Conservation (phyloP, 73 alveolate genomes). For the Durusdinium trenchii region DNA sequence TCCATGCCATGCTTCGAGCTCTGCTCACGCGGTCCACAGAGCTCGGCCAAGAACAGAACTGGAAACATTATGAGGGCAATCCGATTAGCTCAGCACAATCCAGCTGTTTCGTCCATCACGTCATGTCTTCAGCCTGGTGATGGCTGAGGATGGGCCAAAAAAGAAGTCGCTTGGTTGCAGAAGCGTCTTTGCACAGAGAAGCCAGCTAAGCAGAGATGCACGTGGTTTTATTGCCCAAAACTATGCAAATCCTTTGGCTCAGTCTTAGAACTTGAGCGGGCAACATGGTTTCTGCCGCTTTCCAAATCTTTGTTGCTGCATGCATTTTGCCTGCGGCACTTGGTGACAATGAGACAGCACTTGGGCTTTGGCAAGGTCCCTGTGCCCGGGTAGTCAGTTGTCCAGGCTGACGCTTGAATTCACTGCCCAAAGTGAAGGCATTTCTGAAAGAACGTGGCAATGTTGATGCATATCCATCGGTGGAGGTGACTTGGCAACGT, state of each 20-base stretch:
- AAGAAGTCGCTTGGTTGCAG: conserved; percentile 4
- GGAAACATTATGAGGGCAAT: too few species aligned
- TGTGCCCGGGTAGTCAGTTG: conserved; percentile 78
- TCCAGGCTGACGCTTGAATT: conserved; percentile 91
- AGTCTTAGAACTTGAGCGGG: not conserved
- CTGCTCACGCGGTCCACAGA: too few species aligned
- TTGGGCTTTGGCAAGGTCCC: conserved; percentile 67
- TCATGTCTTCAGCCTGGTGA: too few species aligned
- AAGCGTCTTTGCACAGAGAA: too few species aligned
- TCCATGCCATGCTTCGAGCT: too few species aligned
- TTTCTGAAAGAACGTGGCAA: conserved; percentile 71
- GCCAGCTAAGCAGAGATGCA: too few species aligned
- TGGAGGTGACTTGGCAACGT: conserved; percentile 60
- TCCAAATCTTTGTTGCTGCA: not conserved
- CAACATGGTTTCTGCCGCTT: not conserved
- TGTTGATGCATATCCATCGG: conserved; percentile 56
- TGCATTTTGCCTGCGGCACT: not conserved
- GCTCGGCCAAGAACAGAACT: too few species aligned
- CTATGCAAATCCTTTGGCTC: not conserved
- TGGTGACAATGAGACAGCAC: not conserved
- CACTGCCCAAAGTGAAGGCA: conserved; percentile 89
- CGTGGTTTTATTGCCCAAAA: too few species aligned
- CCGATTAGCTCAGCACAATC: not conserved
- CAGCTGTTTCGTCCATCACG: not conserved
- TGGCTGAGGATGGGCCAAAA: conserved; percentile 62